These are phyloP conservation scores for Starmera pachycereana DNA, from an alignment of 805 yeast genomes.

Conservation along the genomic window DNA sequence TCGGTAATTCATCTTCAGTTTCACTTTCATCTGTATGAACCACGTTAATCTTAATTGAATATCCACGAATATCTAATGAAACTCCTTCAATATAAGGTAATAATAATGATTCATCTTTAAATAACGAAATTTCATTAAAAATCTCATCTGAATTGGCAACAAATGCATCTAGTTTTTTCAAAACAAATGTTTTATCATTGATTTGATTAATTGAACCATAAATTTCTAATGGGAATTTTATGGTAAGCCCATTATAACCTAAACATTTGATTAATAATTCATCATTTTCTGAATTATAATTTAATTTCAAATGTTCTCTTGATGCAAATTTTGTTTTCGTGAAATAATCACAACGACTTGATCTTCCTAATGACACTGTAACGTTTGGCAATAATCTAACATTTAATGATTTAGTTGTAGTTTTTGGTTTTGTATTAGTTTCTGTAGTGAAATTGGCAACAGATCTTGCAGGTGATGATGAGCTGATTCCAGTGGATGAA, in stretches of 20 bases:
- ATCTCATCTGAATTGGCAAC: slow-evolving; percentile 7
- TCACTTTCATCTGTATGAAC: slow-evolving; percentile 32
- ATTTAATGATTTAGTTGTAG: slow-evolving; percentile 4
- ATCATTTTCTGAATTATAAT: slow-evolving; percentile 30
- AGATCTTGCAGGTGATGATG: slow-evolving; percentile 24
- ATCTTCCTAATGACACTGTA: slow-evolving; percentile 35
- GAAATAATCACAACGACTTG: slow-evolving; percentile 43
- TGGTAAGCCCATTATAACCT: slow-evolving; percentile 74
- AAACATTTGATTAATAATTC: slow-evolving; percentile 51
- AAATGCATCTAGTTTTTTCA: slow-evolving; percentile 8
- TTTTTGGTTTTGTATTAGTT: not conserved
- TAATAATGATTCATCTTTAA: slow-evolving; percentile 50
- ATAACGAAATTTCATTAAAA: slow-evolving; percentile 35
- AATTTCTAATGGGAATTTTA: slow-evolving; percentile 45
- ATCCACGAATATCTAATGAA: slow-evolving; percentile 63
- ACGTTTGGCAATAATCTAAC: slow-evolving; percentile 12
- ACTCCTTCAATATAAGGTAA: slow-evolving; percentile 57
- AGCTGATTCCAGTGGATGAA: slow-evolving; percentile 33
- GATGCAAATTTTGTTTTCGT: slow-evolving; percentile 49
- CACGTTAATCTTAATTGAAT: slow-evolving; percentile 41
- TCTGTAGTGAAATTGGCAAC: not conserved
- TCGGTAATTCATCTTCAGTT: slow-evolving; percentile 26
- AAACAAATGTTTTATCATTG: slow-evolving; percentile 15
- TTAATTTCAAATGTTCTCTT: slow-evolving; percentile 50
- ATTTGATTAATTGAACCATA: slow-evolving; percentile 21